Evolutionary conservation across 2,329 filamentous ascomycete genomes (phyloP), one percentile per base, ranked within the genome.

Genomic region (Aspergillus versicolor): DNA sequence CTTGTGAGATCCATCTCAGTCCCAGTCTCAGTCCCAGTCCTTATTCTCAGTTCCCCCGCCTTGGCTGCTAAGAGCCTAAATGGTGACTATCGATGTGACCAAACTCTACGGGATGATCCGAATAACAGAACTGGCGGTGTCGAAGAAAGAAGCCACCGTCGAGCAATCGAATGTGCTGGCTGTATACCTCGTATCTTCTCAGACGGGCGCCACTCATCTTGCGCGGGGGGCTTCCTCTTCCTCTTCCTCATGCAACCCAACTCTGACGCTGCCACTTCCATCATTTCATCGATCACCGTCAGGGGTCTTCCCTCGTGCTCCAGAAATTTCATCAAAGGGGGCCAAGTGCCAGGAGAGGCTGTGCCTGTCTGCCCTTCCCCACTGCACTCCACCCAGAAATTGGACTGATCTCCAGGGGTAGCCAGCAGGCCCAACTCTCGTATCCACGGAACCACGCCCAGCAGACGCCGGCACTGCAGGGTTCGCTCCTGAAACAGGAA

Each of bases 311-410:
- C 24, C 51, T 59, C 45, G 48, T 56, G 56, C 52, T 50, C 48
- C 54, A 47, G 56, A 38, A n/a, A 56, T 57, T 60, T 59, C 54
- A 46, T 40, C 38, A 50, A 32, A 32, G 19, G 48, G 24, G 52
- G 27, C 27, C 27, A 30, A 30, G 27, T 30, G 27, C 52, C 56
- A 62, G 61, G 62, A 52, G 58, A 59, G 58, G 60, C 62, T 57
- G 62, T 61, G 56, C 47, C 51, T 47, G 9, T 3, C 11, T 22
- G 49, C 9, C 27, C 27, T 30, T 41, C 55, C 19, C 49, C 49
- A 57, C 46, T 22, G 30, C 6, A 42, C 21, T 52, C 42, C 54
- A 56, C 47, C 47, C 30, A 56, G 24, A 50, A 51, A 56, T 51
- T 56, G 47, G 38, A 45, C n/a, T 50, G 53, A 56, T 56, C 52